These are phyloP conservation scores for Wolfiporia cocos DNA, from an alignment of 1,284 basidiomycete species.

Conservation along the genomic window DNA sequence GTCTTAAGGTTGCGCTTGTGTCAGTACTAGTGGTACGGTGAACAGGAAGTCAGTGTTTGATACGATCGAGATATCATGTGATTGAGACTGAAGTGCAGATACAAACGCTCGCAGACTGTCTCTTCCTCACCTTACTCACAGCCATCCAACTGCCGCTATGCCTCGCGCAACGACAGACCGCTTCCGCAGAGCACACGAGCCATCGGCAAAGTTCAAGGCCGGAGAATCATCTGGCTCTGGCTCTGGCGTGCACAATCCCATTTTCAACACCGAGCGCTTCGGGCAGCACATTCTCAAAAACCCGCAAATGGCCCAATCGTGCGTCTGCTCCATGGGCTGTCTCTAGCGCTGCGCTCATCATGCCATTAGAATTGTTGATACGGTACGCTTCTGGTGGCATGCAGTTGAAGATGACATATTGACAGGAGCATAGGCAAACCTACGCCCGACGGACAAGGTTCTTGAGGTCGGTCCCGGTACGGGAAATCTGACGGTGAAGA, in stretches of 20 bases:
- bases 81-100: no score
- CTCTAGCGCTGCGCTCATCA: slow-evolving; percentile 8
- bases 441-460: slow-evolving; percentile 93
- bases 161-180: slow-evolving; percentile 86
- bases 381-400: no score
- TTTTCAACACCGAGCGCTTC: slow-evolving; percentile 92
- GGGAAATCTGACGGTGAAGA: slow-evolving; percentile 93
- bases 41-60: no score
- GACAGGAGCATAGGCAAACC: slow-evolving; percentile 70
- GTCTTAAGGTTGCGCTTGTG: no score
- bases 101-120: no score
- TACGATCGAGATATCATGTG: no score
- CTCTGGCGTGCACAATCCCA: slow-evolving; percentile 62
- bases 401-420: no score
- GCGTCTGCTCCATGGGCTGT: slow-evolving; percentile 26
- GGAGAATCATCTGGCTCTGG: slow-evolving; percentile 40
- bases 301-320: slow-evolving; percentile 85
- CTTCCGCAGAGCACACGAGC: slow-evolving; percentile 71
- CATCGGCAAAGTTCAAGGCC: slow-evolving; percentile 57
- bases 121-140: no score
- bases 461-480: slow-evolving; percentile 99
- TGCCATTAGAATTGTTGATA: slow-evolving; percentile 68
- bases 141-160: no score
- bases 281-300: slow-evolving; percentile 99
- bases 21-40: no score